A percentile compares a stretch with the other conserved stretches of the same genome.
Conservation (phyloP, 331 rosid species). For the Phaseolus coccineus region DNA sequence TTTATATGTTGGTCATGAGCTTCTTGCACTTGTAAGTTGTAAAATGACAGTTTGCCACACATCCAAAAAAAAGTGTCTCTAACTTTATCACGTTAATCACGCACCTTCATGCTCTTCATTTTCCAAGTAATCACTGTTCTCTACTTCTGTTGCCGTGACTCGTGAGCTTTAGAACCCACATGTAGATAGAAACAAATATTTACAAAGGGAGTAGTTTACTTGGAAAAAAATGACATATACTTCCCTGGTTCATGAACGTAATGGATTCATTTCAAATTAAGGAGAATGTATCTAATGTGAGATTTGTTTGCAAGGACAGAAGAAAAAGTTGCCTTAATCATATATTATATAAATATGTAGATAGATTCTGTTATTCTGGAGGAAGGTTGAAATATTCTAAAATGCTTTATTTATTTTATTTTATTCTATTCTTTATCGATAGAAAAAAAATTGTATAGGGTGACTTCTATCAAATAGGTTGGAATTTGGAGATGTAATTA, state of each 20-base stretch:
- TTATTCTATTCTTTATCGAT: no score
- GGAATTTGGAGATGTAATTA: no score
- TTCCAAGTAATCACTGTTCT: slow-evolving; percentile 21
- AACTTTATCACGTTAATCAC: slow-evolving; percentile 76
- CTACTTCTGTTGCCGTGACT: slow-evolving; percentile 41
- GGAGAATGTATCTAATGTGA: background rate
- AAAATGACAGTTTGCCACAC: slow-evolving; percentile 58
- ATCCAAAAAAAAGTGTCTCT: slow-evolving; percentile 40
- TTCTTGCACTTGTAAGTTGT: slow-evolving; percentile 63
- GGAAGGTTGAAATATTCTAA: no score
- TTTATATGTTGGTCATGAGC: slow-evolving; percentile 52
- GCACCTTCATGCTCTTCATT: slow-evolving; percentile 58
- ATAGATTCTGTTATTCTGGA: no score
- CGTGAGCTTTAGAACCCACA: slow-evolving; percentile 16
- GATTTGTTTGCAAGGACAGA: background rate
- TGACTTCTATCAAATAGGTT: no score
- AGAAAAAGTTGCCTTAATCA: slow-evolving; percentile 20
- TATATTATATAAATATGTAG: background rate
- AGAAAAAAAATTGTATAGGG: no score
- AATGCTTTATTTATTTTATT: no score
- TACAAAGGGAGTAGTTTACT: background rate
- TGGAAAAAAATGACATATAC: slow-evolving; percentile 6
- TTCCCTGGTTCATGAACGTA: slow-evolving; percentile 14
- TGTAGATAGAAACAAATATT: background rate
- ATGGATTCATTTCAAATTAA: background rate